Percentiles rank a stretch among this genome's conserved stretches.
Conservation (phyloP, 441 rosid species). For the Macaranga tanarius region DNA sequence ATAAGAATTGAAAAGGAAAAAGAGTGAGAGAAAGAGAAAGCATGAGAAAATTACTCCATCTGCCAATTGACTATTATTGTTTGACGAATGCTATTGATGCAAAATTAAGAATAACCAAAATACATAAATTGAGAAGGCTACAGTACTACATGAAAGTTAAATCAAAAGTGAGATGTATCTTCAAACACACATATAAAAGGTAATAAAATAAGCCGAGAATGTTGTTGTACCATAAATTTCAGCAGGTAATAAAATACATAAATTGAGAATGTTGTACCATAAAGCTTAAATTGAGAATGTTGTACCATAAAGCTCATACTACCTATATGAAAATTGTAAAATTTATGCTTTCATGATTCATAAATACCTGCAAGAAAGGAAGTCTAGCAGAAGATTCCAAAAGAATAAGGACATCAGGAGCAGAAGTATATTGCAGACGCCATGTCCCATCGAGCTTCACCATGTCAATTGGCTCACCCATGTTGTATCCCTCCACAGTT, state of each 20-base stretch:
- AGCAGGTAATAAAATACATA: too few relatives aligned
- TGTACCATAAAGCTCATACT: neutral
- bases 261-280: neutral
- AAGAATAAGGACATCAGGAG: slow-evolving; percentile 82
- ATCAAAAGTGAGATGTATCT: neutral
- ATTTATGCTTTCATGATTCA: slow-evolving; percentile 13
- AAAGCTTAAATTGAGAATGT: neutral
- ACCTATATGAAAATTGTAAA: neutral
- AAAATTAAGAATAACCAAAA: neutral
- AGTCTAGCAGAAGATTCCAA: slow-evolving; percentile 79
- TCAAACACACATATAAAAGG: neutral
- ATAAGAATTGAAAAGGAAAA: neutral
- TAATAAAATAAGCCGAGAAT: too few relatives aligned
- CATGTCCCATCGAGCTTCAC: slow-evolving; percentile 83
- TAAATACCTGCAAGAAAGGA: slow-evolving; percentile 74
- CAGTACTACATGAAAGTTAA: neutral
- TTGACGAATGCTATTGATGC: neutral
- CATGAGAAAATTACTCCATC: neutral
- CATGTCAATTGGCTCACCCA: slow-evolving; percentile 63
- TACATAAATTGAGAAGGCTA: neutral
- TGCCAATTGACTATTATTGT: neutral
- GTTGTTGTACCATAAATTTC: neutral
- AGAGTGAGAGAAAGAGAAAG: neutral
- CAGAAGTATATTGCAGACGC: slow-evolving; percentile 94
- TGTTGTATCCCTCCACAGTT: slow-evolving; percentile 58